Conservation (phyloP, 164 flowering plant species). For the Vitis rupestris region DNA sequence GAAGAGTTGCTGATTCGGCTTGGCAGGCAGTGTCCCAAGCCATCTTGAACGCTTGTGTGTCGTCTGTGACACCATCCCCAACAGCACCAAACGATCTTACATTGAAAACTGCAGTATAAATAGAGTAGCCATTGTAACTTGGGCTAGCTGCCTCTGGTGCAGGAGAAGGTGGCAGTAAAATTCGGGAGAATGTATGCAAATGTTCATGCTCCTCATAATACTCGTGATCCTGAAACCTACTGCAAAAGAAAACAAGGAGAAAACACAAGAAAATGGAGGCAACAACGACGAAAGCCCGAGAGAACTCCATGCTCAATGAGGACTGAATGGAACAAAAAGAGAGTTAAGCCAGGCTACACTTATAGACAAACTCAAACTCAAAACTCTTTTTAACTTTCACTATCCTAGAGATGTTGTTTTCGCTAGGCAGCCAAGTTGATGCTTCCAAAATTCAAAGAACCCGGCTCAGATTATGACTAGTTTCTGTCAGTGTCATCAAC, state of each 20-base stretch:
- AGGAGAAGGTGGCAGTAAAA: conserved; percentile 16
- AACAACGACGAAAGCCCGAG: background rate
- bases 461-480: background rate
- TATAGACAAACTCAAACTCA: conserved; percentile 2
- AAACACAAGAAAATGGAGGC: background rate
- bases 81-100: conserved; percentile 31
- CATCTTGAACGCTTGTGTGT: conserved; percentile 44
- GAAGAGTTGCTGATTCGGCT: conserved; percentile 14
- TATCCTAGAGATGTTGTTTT: conserved; percentile 5
- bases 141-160: conserved; percentile 16
- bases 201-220: background rate
- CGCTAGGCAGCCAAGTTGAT: background rate
- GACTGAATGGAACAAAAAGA: background rate
- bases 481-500: background rate
- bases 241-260: background rate
- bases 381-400: background rate
- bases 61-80: conserved; percentile 38
- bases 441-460: background rate
- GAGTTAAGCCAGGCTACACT: background rate
- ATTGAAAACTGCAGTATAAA: conserved; percentile 10
- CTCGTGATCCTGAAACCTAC: background rate
- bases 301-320: conserved; percentile 1
- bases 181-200: conserved; percentile 4
- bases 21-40: conserved; percentile 42
- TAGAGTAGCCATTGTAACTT: background rate